Base-by-base conservation (phyloP, 345 rosid genomes). In the Alliaria petiolata region DNA sequence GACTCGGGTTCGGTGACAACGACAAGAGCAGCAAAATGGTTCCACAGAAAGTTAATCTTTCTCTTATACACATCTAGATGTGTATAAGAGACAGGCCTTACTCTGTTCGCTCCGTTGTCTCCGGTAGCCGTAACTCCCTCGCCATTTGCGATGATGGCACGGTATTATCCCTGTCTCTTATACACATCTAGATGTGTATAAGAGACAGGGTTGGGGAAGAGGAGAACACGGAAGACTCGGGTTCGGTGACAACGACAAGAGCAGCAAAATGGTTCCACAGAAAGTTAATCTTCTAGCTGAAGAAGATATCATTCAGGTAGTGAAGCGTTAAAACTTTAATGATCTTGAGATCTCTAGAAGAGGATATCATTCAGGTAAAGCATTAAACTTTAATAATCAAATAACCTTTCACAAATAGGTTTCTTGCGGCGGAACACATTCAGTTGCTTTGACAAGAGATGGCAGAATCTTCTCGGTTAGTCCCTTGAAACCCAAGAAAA, bases 141-240 rank as follows among this genome's bases (percentile, higher is more conserved):
- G n/a, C n/a, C n/a, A n/a, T n/a, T n/a, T n/a, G n/a, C n/a, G n/a
- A n/a, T n/a, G n/a, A n/a, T n/a, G n/a, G n/a, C n/a, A n/a, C n/a
- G n/a, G n/a, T n/a, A n/a, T n/a, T n/a, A n/a, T n/a, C n/a, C n/a
- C n/a, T n/a, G n/a, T n/a, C n/a, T n/a, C n/a, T n/a, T n/a, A n/a
- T n/a, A n/a, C n/a, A n/a, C n/a, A n/a, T n/a, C n/a, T n/a, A n/a
- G n/a, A n/a, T n/a, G n/a, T n/a, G n/a, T n/a, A n/a, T n/a, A n/a
- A n/a, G n/a, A n/a, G n/a, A n/a, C n/a, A n/a, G n/a, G n/a, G n/a
- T n/a, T n/a, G 99, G 99, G 99, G 99, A 76, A 88, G 99, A 85
- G 99, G 97, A 59, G 99, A 91, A 69, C 99, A 95, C 7, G 99
- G 99, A 62, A 85, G 99, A 82, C 91, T 95, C 22, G 97, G 99